Evolutionary conservation across 805 yeast genomes (phyloP), one percentile per base, ranked within the genome.

Genomic region (Tetrapisispora iriomotensis): DNA sequence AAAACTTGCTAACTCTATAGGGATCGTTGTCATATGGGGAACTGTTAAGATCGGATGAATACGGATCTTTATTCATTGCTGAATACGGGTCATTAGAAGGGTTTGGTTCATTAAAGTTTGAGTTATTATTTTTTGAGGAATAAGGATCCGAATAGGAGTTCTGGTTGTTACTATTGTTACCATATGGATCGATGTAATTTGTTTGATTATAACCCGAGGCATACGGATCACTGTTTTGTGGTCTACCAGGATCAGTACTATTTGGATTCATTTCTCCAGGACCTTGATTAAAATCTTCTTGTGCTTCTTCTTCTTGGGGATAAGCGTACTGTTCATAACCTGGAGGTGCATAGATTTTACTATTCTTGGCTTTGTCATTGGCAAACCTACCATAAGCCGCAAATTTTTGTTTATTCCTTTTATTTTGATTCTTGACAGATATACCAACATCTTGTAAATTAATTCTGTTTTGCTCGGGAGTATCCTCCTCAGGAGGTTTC

Each of bases 401-500:
- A 52, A 73, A 65, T 42, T 65, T 62, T 45, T 65, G 60, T 6
- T 25, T 27, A 18, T 29, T 34, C 31, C 53, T 61, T 32, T 50
- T 57, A 3, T 54, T 58, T 12, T 59, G 49, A 28, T 52, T 57
- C 42, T 65, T 70, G 14, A 65, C 61, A 3, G 65, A 52, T 19
- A 72, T 58, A 31, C 75, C 77, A 28, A 66, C 53, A 27, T 64
- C 65, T 44, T 61, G 60, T 46, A 74, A 56, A 14, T 56, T 47
- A 12, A 71, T 72, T 29, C 66, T 55, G 33, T 67, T 61, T 32
- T 65, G 64, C 13, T 65, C 65, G 18, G 60, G 57, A 5, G 66
- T 62, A 39, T 65, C 65, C 49, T 73, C 77, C 38, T 67, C 63
- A 12, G 74, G 74, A 15, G 75, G 68, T 40, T 63, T 72, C 8